phyloP scores from a whole-genome alignment of 345 rosid genomes.

The Moringa oleifera region DNA sequence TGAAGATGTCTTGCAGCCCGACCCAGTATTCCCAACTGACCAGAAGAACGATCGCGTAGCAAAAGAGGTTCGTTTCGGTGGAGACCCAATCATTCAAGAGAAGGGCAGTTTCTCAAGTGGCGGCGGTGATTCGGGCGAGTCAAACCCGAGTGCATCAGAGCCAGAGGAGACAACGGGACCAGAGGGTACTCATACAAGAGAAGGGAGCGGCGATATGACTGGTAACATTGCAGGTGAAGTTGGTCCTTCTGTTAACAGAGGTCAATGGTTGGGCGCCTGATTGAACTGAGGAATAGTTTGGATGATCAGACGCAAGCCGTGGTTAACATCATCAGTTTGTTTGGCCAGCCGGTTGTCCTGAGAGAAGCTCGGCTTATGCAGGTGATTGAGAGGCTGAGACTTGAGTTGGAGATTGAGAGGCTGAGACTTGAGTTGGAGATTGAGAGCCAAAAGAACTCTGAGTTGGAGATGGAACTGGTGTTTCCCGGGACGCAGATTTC shows the following conservation, averaged over 20 bases:
- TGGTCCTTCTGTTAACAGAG: constrained; percentile 20
- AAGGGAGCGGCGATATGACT: constrained; percentile 7
- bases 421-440: constrained; percentile 19
- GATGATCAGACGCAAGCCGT: constrained; percentile 61
- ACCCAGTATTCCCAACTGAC: constrained; percentile 64
- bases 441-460: constrained; percentile 39
- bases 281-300: constrained; percentile 50
- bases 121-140: constrained; percentile 12
- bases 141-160: neutral
- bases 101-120: no score
- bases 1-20: constrained; percentile 60
- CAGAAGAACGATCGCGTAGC: constrained; percentile 11
- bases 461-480: constrained; percentile 42
- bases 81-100: no score
- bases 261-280: constrained; percentile 39
- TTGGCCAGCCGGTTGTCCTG: constrained; percentile 42
- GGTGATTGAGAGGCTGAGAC: constrained; percentile 37
- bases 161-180: constrained; percentile 2
- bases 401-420: constrained; percentile 45
- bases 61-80: no score
- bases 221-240: constrained; percentile 13
- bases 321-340: constrained; percentile 32
- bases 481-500: constrained; percentile 30
- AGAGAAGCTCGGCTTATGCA: constrained; percentile 49
- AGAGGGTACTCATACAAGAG: constrained; percentile 3